Evolutionary conservation across 2,329 filamentous ascomycete species (phyloP), one percentile per base, ranked within the genome.

Genomic region (Penicillium sp.): DNA sequence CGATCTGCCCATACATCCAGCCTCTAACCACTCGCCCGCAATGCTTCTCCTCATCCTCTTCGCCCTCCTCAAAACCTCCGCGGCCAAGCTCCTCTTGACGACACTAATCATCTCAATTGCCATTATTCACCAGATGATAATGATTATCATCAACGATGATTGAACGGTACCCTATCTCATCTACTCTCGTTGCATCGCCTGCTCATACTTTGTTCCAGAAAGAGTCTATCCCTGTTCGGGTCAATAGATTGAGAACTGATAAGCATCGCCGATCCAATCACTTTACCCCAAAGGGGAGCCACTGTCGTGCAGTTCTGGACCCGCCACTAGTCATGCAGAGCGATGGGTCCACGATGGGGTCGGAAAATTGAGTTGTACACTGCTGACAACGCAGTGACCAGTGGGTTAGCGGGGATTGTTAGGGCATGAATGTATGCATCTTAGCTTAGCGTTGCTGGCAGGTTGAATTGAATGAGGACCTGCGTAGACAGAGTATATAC

Each of bases 161-260:
- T 50, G 13, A 49, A 21, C 7, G 19, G 47, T 17, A 49, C 8
- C 8, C 2, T 51, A 31, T 35, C 19, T 31, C 11, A 5, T 21
- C 15, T 9, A 8, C 7, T 51, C 30, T 51, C 7, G 15, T 26
- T 19, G n/a, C 8, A 29, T 30, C 3, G 23, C 41, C 30, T 30
- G n/a, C 44, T 47, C 26, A 47, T 56, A 56, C 45, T 56, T 56
- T 13, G 21, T 13, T 30, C 2, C 30, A 26, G 41, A 35, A 23
- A 21, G 11, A 30, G 48, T 57, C 55, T 50, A 58, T 46, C n/a
- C 49, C 57, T 8, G 29, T 47, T 53, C 17, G 41, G 57, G 49
- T 17, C 13, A 59, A 52, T 59, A 59, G 49, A 53, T 59, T 53
- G 57, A 59, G 57, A 59, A 26, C n/a, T 29, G 23, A 29, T 49